Conservation (phyloP, 1,284 basidiomycete species). For the Testicularia cyperi region DNA sequence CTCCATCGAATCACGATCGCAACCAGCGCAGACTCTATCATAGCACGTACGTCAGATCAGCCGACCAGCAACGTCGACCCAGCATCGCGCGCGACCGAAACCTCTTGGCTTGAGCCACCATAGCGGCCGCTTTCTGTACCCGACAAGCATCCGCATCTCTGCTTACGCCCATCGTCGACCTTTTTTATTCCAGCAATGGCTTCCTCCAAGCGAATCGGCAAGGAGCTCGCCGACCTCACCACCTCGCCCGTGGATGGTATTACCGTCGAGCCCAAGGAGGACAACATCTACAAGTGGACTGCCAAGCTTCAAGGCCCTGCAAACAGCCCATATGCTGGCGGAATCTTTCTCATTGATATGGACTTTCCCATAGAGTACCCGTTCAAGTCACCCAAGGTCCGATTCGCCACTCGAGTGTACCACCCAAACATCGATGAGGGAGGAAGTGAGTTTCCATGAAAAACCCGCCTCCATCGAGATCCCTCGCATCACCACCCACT, state of each 20-base stretch:
- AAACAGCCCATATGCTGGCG: slow-evolving; percentile 52
- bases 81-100: too few species aligned
- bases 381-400: slow-evolving; percentile 59
- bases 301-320: slow-evolving; percentile 39
- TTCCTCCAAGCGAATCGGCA: slow-evolving; percentile 37
- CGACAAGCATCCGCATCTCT: too few species aligned
- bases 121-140: too few species aligned
- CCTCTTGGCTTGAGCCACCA: too few species aligned
- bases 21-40: too few species aligned
- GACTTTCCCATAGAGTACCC: slow-evolving; percentile 60
- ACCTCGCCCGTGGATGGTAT: slow-evolving; percentile 45
- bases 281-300: slow-evolving; percentile 54
- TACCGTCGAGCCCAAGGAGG: slow-evolving; percentile 40
- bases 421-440: slow-evolving; percentile 60
- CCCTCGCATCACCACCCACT: background rate
- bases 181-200: too few species aligned
- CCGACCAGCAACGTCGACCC: too few species aligned
- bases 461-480: too few species aligned
- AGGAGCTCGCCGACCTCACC: slow-evolving; percentile 48
- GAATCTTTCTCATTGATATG: slow-evolving; percentile 52
- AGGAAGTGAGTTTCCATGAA: slow-evolving; percentile 48
- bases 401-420: slow-evolving; percentile 55
- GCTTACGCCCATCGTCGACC: too few species aligned
- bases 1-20: too few species aligned
- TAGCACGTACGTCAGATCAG: too few species aligned